Evolutionary conservation across 1,284 basidiomycete species (phyloP), one percentile per base, ranked within the genome.

Genomic region (Pseudozyma tsukubaensis): DNA sequence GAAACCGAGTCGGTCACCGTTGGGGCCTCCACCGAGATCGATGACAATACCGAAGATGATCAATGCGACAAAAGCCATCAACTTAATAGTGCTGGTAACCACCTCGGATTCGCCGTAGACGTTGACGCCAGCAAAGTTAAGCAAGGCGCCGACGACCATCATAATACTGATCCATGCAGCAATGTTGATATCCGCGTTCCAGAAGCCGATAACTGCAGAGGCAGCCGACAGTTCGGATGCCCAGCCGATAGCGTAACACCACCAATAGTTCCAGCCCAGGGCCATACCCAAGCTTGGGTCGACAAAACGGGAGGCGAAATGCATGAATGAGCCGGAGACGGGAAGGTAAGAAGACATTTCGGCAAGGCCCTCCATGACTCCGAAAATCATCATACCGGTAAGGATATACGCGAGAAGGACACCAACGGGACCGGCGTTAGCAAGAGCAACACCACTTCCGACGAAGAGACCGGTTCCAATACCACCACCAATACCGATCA

Each of bases 281-380:
- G 91, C 90, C 78, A 92, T 92, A 42, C 91, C 91, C 54, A 91
- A 86, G 3, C 91, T 89, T 50, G 91, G 91, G 80, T 92, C 91
- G 37, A 83, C 65, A 51, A 78, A 82, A 3, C 79, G 77, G 12
- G 65, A 64, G 9, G 77, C 73, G 37, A 80, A 82, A 24, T 76
- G 69, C 47, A 77, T 68, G 49, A 83, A 83, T 6, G 76, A 75
- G 5, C 82, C 82, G 3, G 76, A 72, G n/a, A 82, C 77, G 9
- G 82, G 80, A 14, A 79, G 60, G 40, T 77, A 59, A 8, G 77
- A 62, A 0, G 74, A 69, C 64, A 83, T 73, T 47, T 83, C 82
- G n/a, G 79, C 79, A 3, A 83, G 72, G 2, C 76, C 77, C 24
- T 79, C 76, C 59, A 83, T 76, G 14, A 76, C 74, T 18, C 61